Base-by-base conservation (phyloP, 192 early-diverging fungal species). In the Rhizophagus prolifer region DNA sequence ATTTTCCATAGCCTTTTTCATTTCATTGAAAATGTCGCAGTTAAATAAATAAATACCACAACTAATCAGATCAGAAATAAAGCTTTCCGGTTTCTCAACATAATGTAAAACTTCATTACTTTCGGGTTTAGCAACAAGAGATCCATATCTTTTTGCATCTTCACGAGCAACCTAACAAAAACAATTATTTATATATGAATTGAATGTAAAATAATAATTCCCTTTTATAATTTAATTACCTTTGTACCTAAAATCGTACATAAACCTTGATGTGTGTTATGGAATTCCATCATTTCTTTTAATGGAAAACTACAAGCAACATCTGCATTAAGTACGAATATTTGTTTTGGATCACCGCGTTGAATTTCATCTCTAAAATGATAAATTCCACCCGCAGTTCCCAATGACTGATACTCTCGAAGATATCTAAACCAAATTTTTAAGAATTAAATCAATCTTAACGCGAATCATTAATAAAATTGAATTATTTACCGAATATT, bases 301-400 rank as follows among this genome's bases (percentile, higher is more conserved):
- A 99, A 88, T 30, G 97, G 96, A 89, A 97, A 97, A 28, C 92
- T 93, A 73, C 92, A 95, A 61, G 95, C 95, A 78, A 99, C 95
- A 82, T 99, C 97, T 31, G 95, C 95, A 84, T 99, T 95, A 79
- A 99, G 85, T 78, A 99, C 96, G 84, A 98, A 98, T 77, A 99
- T 90, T 79, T 94, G 91, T 67, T 96, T 91, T 19, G 96, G 95
- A 77, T 91, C 88, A 54, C 95, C 96, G 54, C 94, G 90, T 78
- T 95, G 77, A 79, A 99, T 97, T 85, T 97, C 94, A 82, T 99
- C 96, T 79, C 97, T 94, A 91, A 99, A 99, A 83, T 99, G 97
- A 87, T 95, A 97, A 76, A 99, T 84, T 30, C 96, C 96, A 74
- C 97, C 97, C 58, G 94, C 97, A 19, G 97, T 99, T 21, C 97